Conservation (phyloP, 129 eudicot genomes). For the Scalesia atractyloides region DNA sequence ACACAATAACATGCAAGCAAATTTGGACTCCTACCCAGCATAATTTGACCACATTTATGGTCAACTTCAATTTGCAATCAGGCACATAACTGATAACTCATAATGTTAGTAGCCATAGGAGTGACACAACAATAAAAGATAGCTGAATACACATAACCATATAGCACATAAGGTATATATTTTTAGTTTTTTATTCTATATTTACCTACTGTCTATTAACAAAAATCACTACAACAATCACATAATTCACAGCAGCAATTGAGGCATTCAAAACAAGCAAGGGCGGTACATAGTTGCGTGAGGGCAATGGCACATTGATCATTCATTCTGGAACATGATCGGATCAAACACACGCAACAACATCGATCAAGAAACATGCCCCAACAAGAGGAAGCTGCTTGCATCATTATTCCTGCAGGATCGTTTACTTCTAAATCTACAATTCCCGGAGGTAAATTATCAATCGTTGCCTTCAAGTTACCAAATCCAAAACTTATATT, state of each 20-base stretch:
- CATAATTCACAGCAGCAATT: constrained; percentile 72
- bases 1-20: too few relatives aligned
- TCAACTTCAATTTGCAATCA: not conserved
- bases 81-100: not conserved
- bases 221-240: constrained; percentile 42
- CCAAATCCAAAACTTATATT: constrained; percentile 73
- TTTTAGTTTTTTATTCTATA: not conserved
- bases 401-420: constrained; percentile 59
- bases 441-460: constrained; percentile 52
- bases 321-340: constrained; percentile 48
- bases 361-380: constrained; percentile 43
- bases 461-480: constrained; percentile 58
- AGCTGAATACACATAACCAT: not conserved
- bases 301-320: constrained; percentile 66
- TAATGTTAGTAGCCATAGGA: not conserved
- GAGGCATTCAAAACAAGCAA: constrained; percentile 81
- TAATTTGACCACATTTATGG: not conserved
- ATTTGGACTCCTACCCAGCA: not conserved
- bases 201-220: constrained; percentile 1
- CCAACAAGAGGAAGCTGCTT: constrained; percentile 62
- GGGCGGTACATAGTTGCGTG: constrained; percentile 74
- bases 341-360: constrained; percentile 77
- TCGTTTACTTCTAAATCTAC: constrained; percentile 52
- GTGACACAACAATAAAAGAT: constrained; percentile 1
- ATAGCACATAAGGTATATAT: not conserved